Evolutionary conservation across 2,329 filamentous ascomycete species (phyloP), one percentile per base, ranked within the genome.

Genomic region (Cercospora sesami): DNA sequence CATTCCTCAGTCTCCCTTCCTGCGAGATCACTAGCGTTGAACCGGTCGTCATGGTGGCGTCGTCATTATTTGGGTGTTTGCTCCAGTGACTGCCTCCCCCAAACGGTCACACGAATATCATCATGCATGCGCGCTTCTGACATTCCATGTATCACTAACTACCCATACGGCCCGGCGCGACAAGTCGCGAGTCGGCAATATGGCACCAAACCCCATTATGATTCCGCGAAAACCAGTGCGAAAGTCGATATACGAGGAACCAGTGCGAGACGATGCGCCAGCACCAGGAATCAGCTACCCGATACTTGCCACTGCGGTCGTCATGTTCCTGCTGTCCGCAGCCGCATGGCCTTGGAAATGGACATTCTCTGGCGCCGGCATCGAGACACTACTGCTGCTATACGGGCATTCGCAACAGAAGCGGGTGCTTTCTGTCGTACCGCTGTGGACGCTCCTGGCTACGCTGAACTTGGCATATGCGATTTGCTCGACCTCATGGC

Each of bases 401-500:
- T 75, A 69, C 45, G 74, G 74, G 48, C 60, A 68, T 33, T 65
- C 65, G 7, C 69, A 72, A 23, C 75, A 74, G 1, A 68, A 78
- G 55, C 79, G 83, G 14, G 77, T 85, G 18, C 69, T 86, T 10
- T 79, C 82, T 1, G 77, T 75, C 26, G 73, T 83, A 30, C 82
- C 82, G 1, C 71, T 85, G 2, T 85, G 83, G 83, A 79, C 81
- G 0, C 70, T 85, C 1, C 76, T 86, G 61, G 75, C 81, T 1
- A 81, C 80, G 0, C 69, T 85, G 28, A 84, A 85, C 69, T 73
- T 85, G 2, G 68, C 77, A 0, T 86, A 85, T 71, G 79, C 80
- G 2, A 75, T 86, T 10, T 80, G 78, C 57, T 79, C 83, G 12
- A 86, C 83, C 14, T 86, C 84, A 70, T 86, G 84, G 84, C 80